Base-by-base conservation (phyloP, 805 yeast species). In the Candida jianshihensis region DNA sequence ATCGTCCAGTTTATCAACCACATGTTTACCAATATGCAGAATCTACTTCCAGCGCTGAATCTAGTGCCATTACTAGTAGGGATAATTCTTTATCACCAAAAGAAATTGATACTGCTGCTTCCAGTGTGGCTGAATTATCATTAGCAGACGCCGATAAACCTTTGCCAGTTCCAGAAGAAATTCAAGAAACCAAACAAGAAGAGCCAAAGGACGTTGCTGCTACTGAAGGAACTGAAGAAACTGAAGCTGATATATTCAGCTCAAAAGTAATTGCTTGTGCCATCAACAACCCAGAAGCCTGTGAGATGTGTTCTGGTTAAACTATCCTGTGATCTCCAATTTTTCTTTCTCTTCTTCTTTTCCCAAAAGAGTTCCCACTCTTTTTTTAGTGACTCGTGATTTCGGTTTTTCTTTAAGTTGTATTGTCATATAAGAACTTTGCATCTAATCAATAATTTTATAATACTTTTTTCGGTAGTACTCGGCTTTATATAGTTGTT, bases 261-360 rank as follows among this genome's bases (percentile, higher is more conserved):
- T 82, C 95, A 19, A 81, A 89, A 64, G 97, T 84, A 24, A 78
- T 90, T 64, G 96, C 96, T 25, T 90, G 98, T 71, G 95, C 97
- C 38, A 88, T 92, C 60, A 80, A 84, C 61, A 90, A 92, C 68
- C 97, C 97, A 41, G 97, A 86, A 67, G 78, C 97, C 34, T 90
- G 98, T 67, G 90, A 90, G 57, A 92, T 92, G 97, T 92, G 98
- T 71, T 90, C 97, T 41, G 97, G 97, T 69, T 92, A 66, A 63
- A n/a, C 18, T 6, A 24, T 11, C 7, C 13, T 11, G n/a, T n/a
- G n/a, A n/a, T n/a, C n/a, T n/a, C n/a, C n/a, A n/a, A n/a, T n/a
- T n/a, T n/a, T n/a, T n/a, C n/a, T n/a, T n/a, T n/a, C n/a, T n/a
- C n/a, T n/a, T n/a, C n/a, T n/a, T n/a, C n/a, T n/a, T n/a, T n/a